These are phyloP conservation scores for Saccharomyces mikatae DNA, from an alignment of 805 yeast genomes.

Conservation along the genomic window DNA sequence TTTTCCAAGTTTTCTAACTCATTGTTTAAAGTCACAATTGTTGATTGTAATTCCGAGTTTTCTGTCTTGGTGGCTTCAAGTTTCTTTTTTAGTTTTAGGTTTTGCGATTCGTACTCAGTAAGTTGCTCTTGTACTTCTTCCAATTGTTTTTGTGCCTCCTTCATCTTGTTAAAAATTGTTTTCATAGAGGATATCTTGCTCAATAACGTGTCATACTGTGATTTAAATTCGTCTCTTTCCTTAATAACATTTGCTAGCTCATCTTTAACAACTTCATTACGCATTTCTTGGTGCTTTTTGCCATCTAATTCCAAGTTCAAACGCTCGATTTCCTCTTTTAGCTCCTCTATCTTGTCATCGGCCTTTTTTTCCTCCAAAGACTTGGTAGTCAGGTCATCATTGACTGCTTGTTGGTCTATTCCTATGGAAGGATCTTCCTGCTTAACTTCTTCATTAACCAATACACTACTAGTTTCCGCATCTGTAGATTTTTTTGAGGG, in stretches of 20 bases:
- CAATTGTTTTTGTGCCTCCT: constrained; percentile 56
- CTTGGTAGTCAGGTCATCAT: neutral
- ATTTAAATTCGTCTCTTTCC: constrained; percentile 51
- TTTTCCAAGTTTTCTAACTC: constrained; percentile 40
- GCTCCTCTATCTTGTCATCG: neutral
- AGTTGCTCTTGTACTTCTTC: constrained; percentile 47
- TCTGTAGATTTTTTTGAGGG: constrained; percentile 9
- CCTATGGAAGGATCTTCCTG: neutral
- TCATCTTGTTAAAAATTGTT: constrained; percentile 62
- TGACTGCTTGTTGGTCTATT: neutral
- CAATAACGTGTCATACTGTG: constrained; percentile 53
- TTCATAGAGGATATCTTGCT: constrained; percentile 67
- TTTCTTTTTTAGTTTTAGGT: constrained; percentile 30
- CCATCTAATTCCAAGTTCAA: constrained; percentile 5
- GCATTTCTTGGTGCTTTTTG: neutral
- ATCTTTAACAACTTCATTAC: constrained; percentile 1
- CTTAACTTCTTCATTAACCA: neutral
- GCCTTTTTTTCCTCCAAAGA: neutral
- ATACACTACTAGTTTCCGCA: neutral
- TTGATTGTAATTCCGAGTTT: constrained; percentile 27
- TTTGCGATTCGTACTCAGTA: constrained; percentile 39
- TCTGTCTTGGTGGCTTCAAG: constrained; percentile 30
- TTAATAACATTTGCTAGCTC: constrained; percentile 33
- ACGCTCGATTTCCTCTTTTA: constrained; percentile 2
- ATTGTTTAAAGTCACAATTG: constrained; percentile 32